phyloP scores from a whole-genome alignment of 78 protist genomes.

The Kipferlia bialata region DNA sequence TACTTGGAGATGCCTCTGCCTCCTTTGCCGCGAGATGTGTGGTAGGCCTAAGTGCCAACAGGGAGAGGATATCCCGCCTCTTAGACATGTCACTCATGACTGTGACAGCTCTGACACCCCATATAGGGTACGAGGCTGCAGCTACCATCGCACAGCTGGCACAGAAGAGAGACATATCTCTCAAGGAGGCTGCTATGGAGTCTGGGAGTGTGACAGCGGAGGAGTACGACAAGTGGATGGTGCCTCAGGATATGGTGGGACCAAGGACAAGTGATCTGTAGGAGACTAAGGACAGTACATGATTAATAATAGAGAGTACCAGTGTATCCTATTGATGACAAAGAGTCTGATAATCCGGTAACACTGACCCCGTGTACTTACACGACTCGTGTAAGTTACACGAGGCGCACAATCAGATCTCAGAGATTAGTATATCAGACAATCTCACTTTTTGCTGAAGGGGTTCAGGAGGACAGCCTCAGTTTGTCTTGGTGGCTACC shows the following conservation, averaged over 20 bases:
- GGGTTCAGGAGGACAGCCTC: too few species aligned
- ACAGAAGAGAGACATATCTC: constrained; percentile 50
- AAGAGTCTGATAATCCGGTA: too few species aligned
- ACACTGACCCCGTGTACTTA: too few species aligned
- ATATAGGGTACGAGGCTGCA: constrained; percentile 83
- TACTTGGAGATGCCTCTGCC: constrained; percentile 55
- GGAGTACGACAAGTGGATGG: background rate
- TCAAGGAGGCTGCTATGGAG: constrained; percentile 59
- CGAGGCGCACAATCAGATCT: too few species aligned
- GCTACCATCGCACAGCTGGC: constrained; percentile 65
- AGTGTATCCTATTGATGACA: too few species aligned
- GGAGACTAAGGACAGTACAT: background rate
- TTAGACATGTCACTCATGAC: constrained; percentile 70
- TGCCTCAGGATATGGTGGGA: background rate
- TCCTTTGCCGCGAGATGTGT: constrained; percentile 60
- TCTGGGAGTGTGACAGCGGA: constrained; percentile 42
- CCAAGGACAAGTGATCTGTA: background rate
- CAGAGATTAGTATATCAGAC: too few species aligned
- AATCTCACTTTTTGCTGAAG: too few species aligned
- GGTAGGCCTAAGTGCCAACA: constrained; percentile 67
- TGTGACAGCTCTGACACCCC: constrained; percentile 82
- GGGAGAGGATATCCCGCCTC: constrained; percentile 32
- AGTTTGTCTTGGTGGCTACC: too few species aligned
- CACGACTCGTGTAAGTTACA: too few species aligned
- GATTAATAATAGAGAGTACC: too few species aligned